phyloP scores from a whole-genome alignment of 2,329 filamentous ascomycete species.

The Paecilomyces sp. region DNA sequence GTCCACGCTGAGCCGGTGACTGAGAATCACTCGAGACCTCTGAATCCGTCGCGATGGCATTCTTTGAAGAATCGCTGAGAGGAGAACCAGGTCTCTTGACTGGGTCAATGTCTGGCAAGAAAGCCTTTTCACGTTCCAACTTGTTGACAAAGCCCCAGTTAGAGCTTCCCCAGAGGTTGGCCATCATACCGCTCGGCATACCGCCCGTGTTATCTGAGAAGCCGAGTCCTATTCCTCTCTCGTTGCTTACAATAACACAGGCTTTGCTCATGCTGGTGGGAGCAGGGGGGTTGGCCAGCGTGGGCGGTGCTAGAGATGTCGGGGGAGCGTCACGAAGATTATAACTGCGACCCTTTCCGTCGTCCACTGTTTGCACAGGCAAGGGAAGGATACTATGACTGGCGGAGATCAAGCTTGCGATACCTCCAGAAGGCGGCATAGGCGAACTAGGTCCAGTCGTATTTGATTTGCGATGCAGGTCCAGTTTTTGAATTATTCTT shows the following conservation, averaged over 20 bases:
- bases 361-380: conserved; percentile 30
- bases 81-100: conserved; percentile 14
- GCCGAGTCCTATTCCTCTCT: conserved; percentile 61
- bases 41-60: conserved; percentile 11
- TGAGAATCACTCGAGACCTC: conserved; percentile 14
- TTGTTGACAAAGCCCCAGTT: conserved; percentile 68
- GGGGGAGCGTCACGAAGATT: conserved; percentile 40
- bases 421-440: conserved; percentile 51
- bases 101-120: conserved; percentile 18
- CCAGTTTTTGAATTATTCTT: conserved; percentile 86
- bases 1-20: conserved; percentile 18
- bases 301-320: conserved; percentile 70
- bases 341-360: conserved; percentile 25
- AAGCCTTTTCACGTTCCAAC: conserved; percentile 49
- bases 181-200: conserved; percentile 78
- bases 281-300: conserved; percentile 74
- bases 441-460: conserved; percentile 48
- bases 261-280: conserved; percentile 80
- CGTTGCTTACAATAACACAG: conserved; percentile 73
- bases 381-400: conserved; percentile 71
- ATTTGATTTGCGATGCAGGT: conserved; percentile 71
- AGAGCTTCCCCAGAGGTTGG: conserved; percentile 88
- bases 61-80: conserved; percentile 19
- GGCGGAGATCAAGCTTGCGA: conserved; percentile 77
- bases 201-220: conserved; percentile 55